Percentiles rank a stretch among this genome's conserved stretches.
phyloP scores from a whole-genome alignment of 2,329 filamentous ascomycete genomes.

The Akanthomyces uredinophilus region DNA sequence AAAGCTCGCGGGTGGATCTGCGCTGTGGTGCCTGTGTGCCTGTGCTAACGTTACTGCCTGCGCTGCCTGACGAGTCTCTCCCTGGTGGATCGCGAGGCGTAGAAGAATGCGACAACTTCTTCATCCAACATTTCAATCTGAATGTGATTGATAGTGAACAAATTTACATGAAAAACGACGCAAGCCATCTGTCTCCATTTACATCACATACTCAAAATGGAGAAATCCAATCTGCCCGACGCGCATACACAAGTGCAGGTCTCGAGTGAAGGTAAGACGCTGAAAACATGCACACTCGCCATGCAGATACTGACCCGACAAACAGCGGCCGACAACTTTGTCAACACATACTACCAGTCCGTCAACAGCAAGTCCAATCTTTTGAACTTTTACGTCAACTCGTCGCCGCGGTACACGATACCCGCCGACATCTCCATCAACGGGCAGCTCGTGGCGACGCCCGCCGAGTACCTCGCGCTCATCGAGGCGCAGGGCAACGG shows the following conservation, averaged over 20 bases:
- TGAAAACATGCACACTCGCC: background rate
- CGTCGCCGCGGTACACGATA: constrained; percentile 47
- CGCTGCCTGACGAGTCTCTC: background rate
- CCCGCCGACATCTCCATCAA: constrained; percentile 73
- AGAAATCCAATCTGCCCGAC: constrained; percentile 32
- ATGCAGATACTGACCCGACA: constrained; percentile 7
- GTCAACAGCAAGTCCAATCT: constrained; percentile 61
- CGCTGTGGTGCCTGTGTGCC: no score
- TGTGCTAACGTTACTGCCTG: no score
- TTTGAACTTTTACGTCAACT: constrained; percentile 64
- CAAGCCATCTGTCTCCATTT: no score
- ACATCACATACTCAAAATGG: background rate
- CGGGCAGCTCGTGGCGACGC: constrained; percentile 60
- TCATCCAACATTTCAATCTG: background rate
- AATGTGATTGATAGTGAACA: background rate
- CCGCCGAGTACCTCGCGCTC: constrained; percentile 60
- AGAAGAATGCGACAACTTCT: background rate
- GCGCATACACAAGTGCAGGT: constrained; percentile 40
- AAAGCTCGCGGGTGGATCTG: background rate
- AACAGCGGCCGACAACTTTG: constrained; percentile 65
- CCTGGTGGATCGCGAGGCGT: background rate
- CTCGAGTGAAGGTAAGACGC: constrained; percentile 41
- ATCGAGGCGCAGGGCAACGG: constrained; percentile 57
- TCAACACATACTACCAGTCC: constrained; percentile 70
- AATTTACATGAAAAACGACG: background rate